A percentile compares a stretch with the other conserved stretches of the same genome.
phyloP scores from a whole-genome alignment of 164 flowering plant genomes.

The Liquidambar formosana region DNA sequence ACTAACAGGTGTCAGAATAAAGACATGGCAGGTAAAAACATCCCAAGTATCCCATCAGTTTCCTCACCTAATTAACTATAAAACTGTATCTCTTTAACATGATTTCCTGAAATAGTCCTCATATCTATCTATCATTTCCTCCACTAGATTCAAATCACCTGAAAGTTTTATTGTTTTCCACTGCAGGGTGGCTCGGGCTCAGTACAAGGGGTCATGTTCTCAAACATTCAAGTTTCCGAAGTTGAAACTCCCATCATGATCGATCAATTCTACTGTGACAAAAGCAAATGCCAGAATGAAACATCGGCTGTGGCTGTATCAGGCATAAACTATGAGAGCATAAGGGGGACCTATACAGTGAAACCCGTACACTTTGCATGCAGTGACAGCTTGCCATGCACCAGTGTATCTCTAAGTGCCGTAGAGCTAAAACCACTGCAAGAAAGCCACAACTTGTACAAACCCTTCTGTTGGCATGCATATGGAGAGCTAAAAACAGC shows the following conservation, averaged over 20 bases:
- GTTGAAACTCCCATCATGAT: constrained; percentile 56
- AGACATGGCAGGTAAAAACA: constrained; percentile 51
- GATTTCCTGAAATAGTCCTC: background rate
- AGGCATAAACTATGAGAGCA: constrained; percentile 41
- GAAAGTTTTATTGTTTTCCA: background rate
- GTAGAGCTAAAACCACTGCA: constrained; percentile 42
- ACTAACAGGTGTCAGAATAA: constrained; percentile 42
- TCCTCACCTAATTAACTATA: background rate
- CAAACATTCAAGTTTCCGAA: constrained; percentile 53
- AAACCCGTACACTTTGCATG: constrained; percentile 58
- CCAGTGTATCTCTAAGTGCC: constrained; percentile 36
- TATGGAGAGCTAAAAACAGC: constrained; percentile 57
- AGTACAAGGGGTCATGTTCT: constrained; percentile 49
- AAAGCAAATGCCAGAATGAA: constrained; percentile 42
- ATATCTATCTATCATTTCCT: background rate
- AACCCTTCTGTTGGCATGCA: constrained; percentile 72
- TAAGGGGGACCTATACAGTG: constrained; percentile 53
- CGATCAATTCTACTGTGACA: constrained; percentile 61
- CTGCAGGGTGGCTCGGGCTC: constrained; percentile 66
- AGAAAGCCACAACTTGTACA: constrained; percentile 18
- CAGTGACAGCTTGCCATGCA: constrained; percentile 60
- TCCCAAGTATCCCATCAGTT: no score
- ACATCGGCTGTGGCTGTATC: constrained; percentile 60
- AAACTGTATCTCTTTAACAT: background rate
- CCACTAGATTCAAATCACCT: background rate